Evolutionary conservation across 345 rosid species (phyloP).

Genomic region (Rhodomyrtus tomentosa): DNA sequence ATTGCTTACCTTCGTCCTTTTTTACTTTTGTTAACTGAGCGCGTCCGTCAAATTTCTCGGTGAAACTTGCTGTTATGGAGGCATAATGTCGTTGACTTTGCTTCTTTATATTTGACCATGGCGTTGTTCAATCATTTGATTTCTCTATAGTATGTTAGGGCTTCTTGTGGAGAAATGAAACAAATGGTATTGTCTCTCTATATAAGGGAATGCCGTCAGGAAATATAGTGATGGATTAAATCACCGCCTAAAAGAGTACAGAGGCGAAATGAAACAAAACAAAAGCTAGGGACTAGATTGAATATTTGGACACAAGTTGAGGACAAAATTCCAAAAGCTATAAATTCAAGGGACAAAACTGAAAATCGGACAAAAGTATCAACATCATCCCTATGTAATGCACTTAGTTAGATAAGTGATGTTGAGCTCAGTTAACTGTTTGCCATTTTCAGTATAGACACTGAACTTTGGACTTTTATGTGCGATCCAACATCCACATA

Average conservation of each 20-base stretch:
- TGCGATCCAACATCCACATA: background rate
- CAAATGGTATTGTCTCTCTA: background rate
- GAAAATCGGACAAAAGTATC: background rate
- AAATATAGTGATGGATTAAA: background rate
- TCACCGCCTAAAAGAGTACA: background rate
- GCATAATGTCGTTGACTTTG: background rate
- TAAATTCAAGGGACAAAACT: background rate
- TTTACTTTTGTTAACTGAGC: background rate
- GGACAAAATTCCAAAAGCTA: background rate
- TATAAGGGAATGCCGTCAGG: background rate
- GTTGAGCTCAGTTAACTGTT: background rate
- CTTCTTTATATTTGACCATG: background rate
- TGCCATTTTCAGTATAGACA: background rate
- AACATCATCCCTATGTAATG: background rate
- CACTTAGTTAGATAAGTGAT: background rate
- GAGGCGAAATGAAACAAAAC: background rate
- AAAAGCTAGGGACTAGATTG: background rate
- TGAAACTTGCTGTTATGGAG: background rate
- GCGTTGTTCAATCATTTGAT: background rate
- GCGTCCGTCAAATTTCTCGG: background rate
- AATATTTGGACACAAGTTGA: background rate
- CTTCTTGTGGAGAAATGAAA: background rate
- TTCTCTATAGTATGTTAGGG: background rate
- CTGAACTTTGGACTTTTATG: background rate
- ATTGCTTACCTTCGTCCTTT: background rate